phyloP scores from a whole-genome alignment of 768 basidiomycete genomes.

The Sistotremastrum niveocremeum region DNA sequence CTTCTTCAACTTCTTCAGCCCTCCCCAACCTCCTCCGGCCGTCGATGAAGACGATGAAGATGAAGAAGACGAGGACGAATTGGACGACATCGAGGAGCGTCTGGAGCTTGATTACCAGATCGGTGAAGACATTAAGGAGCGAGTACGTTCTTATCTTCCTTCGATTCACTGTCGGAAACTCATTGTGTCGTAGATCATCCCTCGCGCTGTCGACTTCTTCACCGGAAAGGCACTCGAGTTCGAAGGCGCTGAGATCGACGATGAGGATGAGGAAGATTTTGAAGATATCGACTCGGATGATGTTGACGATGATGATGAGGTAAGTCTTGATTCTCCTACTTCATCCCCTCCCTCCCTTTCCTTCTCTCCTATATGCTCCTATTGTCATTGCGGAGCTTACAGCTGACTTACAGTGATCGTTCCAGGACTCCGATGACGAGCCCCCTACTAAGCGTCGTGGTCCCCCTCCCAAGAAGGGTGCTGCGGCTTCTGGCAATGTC shows the following conservation, averaged over 20 bases:
- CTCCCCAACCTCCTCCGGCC: constrained; percentile 51
- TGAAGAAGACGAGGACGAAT: constrained; percentile 71
- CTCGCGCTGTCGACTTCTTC: constrained; percentile 93
- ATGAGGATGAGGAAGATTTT: constrained; percentile 22
- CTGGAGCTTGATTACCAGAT: constrained; percentile 97
- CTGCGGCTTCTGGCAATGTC: constrained; percentile 31
- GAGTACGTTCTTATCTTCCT: constrained; percentile 33
- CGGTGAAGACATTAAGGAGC: constrained; percentile 95
- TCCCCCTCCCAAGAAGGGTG: constrained; percentile 43
- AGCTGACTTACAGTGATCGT: constrained; percentile 23
- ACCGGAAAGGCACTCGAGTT: constrained; percentile 91
- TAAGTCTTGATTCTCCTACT: constrained; percentile 15
- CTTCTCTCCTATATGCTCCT: constrained; percentile 5
- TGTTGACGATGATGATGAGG: constrained; percentile 49
- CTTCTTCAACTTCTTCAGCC: constrained; percentile 98
- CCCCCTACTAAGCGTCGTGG: constrained; percentile 44
- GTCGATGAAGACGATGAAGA: constrained; percentile 54
- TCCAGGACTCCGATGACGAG: constrained; percentile 60
- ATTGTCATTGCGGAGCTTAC: constrained; percentile 8
- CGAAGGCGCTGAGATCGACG: constrained; percentile 30
- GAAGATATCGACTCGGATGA: constrained; percentile 48
- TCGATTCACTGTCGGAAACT: constrained; percentile 1
- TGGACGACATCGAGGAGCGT: constrained; percentile 85
- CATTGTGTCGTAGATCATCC: constrained; percentile 53
- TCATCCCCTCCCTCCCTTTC: constrained; percentile 1